Evolutionary conservation across 768 basidiomycete species (phyloP).

Genomic region (Termitomyces sp.): DNA sequence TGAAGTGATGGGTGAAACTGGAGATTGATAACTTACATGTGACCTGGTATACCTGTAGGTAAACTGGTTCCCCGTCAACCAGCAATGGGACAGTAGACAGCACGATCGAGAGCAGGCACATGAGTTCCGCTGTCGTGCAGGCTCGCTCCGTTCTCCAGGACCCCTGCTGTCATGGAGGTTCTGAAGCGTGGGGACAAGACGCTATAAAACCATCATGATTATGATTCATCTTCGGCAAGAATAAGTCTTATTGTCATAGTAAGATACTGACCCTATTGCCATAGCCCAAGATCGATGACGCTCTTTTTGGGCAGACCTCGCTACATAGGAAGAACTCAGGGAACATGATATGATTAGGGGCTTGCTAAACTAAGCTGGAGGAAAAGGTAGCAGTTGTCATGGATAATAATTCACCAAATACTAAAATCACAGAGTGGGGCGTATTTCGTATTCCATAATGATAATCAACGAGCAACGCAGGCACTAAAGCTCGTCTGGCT

Average conservation of each 20-base stretch:
- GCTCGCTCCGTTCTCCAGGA: not conserved
- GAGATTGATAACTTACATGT: too few species aligned
- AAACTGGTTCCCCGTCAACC: not conserved
- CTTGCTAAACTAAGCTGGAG: too few species aligned
- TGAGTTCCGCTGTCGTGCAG: not conserved
- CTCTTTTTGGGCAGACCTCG: not conserved
- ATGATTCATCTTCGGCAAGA: not conserved
- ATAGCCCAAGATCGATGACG: not conserved
- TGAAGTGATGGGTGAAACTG: too few species aligned
- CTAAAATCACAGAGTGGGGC: not conserved
- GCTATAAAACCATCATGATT: not conserved
- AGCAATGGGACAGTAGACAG: not conserved
- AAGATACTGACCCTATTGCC: not conserved
- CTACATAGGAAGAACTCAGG: not conserved
- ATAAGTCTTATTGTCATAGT: not conserved
- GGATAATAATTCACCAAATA: not conserved
- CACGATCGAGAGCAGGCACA: not conserved
- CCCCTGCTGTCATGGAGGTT: not conserved
- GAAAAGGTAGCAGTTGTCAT: not conserved
- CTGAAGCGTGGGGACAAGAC: not conserved
- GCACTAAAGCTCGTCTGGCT: not conserved
- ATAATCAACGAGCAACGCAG: not conserved
- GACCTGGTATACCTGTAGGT: too few species aligned
- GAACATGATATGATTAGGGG: too few species aligned
- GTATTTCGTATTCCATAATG: not conserved